Evolutionary conservation across 2,329 filamentous ascomycete genomes (phyloP).

Genomic region (Sporothrix euskadiensis): DNA sequence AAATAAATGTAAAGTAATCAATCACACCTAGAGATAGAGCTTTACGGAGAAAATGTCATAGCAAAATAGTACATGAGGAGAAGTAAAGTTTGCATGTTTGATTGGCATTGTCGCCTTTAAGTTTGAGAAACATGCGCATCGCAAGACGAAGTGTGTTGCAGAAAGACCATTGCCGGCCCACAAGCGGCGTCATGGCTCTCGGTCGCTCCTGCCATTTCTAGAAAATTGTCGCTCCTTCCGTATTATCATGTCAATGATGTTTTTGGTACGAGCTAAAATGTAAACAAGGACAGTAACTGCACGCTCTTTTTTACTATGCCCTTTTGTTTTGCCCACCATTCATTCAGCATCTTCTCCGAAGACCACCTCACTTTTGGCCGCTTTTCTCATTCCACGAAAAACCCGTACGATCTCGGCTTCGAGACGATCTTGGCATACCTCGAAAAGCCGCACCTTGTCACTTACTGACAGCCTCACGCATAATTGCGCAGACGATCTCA

Average conservation of each 20-base stretch:
- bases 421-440: background rate
- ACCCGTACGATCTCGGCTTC: background rate
- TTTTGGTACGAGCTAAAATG: background rate
- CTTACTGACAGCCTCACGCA: background rate
- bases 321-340: background rate
- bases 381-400: background rate
- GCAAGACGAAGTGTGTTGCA: background rate
- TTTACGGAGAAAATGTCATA: too few species aligned
- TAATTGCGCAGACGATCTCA: background rate
- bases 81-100: too few species aligned
- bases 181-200: background rate
- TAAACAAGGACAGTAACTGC: background rate
- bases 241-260: background rate
- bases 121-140: background rate
- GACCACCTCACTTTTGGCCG: background rate
- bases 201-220: conserved; percentile 1
- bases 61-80: too few species aligned
- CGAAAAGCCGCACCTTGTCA: background rate
- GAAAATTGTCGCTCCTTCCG: background rate
- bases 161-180: background rate
- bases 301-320: background rate
- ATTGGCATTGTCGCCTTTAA: too few species aligned
- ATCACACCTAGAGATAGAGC: too few species aligned
- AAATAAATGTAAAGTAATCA: too few species aligned
- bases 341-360: background rate